These are phyloP conservation scores for Hypomyces perniciosus DNA, from an alignment of 2,329 filamentous ascomycete species.

Conservation along the genomic window DNA sequence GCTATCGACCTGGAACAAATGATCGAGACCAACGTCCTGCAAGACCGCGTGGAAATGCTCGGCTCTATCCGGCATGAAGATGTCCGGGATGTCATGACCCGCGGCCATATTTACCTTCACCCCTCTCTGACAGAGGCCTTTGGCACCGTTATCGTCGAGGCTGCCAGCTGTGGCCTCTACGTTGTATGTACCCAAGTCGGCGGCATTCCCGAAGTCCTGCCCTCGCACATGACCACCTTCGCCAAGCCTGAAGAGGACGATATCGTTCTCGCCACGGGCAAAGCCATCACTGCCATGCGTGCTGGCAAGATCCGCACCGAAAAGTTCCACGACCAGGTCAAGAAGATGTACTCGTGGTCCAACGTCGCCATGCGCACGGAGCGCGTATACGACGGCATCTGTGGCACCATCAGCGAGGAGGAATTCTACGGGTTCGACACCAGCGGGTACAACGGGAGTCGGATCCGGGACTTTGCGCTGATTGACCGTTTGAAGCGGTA, in stretches of 20 bases:
- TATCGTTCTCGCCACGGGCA: constrained; percentile 79
- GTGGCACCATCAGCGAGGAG: constrained; percentile 73
- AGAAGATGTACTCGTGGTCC: constrained; percentile 98
- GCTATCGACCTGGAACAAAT: constrained; percentile 98
- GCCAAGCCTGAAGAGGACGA: constrained; percentile 96
- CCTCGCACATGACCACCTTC: constrained; percentile 95
- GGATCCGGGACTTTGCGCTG: constrained; percentile 79
- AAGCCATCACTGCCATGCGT: constrained; percentile 79
- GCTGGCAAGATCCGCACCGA: constrained; percentile 86
- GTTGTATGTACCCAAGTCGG: constrained; percentile 96
- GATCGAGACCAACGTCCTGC: constrained; percentile 89
- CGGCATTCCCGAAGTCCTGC: constrained; percentile 92
- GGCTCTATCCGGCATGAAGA: constrained; percentile 92
- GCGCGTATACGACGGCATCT: constrained; percentile 90
- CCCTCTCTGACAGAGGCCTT: constrained; percentile 95
- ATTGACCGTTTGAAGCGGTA: constrained; percentile 95
- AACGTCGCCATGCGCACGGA: constrained; percentile 93
- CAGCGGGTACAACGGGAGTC: constrained; percentile 61
- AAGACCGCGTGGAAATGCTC: constrained; percentile 88
- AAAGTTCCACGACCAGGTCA: constrained; percentile 92
- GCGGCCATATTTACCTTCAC: constrained; percentile 93
- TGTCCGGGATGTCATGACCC: constrained; percentile 94
- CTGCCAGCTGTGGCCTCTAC: constrained; percentile 90
- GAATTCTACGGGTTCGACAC: constrained; percentile 83
- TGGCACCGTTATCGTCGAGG: constrained; percentile 95